A percentile compares a stretch with the other conserved stretches of the same genome.
Conservation (phyloP, 345 rosid genomes). For the Eucalyptus pumila region DNA sequence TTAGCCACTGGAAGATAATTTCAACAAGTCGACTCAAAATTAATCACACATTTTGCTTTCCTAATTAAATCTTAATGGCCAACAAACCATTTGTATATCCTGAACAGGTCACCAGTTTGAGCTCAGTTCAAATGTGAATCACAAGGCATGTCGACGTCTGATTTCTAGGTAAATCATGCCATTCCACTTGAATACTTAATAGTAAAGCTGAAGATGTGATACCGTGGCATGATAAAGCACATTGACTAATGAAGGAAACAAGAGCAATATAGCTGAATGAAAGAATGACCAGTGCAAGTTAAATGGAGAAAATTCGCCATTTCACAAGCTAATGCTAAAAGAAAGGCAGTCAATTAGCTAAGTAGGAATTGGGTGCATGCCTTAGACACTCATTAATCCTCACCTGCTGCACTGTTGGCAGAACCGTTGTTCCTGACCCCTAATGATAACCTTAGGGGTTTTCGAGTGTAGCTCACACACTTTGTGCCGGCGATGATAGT, state of each 20-base stretch:
- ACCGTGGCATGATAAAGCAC: not conserved
- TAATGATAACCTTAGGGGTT: slow-evolving; percentile 42
- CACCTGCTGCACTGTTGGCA: slow-evolving; percentile 92
- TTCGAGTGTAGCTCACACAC: slow-evolving; percentile 69
- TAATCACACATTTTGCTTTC: not conserved
- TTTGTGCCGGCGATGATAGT: slow-evolving; percentile 69
- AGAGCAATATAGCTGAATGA: not conserved
- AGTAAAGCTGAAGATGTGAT: not conserved
- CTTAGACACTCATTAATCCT: not conserved
- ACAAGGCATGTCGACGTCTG: not conserved
- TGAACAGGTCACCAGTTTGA: not conserved
- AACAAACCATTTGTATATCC: not conserved
- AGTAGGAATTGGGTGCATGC: not conserved
- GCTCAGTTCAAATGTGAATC: not conserved
- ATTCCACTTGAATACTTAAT: not conserved
- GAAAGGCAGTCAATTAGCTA: not conserved
- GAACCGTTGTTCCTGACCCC: slow-evolving; percentile 52
- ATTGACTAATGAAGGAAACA: not conserved
- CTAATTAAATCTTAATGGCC: not conserved
- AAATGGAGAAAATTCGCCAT: not conserved
- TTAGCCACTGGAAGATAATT: not conserved
- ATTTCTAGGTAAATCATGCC: not conserved
- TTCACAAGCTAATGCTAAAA: not conserved
- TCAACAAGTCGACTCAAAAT: not conserved
- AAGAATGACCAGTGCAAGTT: not conserved